Evolutionary conservation across 805 yeast species (phyloP).

Genomic region (Debaryomyces tyrocola): DNA sequence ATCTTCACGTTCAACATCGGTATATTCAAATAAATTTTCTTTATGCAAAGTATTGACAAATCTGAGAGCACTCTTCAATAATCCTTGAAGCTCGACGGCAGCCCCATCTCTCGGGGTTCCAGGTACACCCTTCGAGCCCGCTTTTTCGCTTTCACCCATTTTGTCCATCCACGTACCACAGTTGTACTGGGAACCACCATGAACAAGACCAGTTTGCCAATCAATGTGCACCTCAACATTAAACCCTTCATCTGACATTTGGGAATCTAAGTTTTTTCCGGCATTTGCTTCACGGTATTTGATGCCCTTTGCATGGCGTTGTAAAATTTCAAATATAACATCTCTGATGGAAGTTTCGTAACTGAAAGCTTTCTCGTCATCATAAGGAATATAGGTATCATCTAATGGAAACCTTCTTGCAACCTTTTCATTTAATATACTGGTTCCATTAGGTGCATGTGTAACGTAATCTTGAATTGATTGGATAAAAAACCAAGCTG

Average conservation of each 20-base stretch:
- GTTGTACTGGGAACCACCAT: slow-evolving; percentile 89
- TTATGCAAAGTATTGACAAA: slow-evolving; percentile 65
- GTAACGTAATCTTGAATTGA: slow-evolving; percentile 80
- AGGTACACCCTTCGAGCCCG: slow-evolving; percentile 87
- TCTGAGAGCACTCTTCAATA: slow-evolving; percentile 78
- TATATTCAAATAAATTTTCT: slow-evolving; percentile 56
- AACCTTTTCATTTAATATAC: slow-evolving; percentile 68
- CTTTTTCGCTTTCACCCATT: slow-evolving; percentile 91
- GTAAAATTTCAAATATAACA: slow-evolving; percentile 74
- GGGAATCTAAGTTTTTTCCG: slow-evolving; percentile 82
- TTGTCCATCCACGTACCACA: slow-evolving; percentile 99
- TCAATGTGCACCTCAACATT: slow-evolving; percentile 79
- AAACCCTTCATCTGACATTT: slow-evolving; percentile 91
- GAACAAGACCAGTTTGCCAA: slow-evolving; percentile 84
- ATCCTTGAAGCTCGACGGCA: slow-evolving; percentile 87
- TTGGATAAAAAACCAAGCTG: slow-evolving; percentile 92
- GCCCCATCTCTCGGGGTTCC: slow-evolving; percentile 99
- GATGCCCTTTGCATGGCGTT: slow-evolving; percentile 89
- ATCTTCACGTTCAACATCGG: slow-evolving; percentile 55
- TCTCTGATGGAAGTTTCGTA: slow-evolving; percentile 72
- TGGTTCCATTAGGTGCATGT: slow-evolving; percentile 66
- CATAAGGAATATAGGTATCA: slow-evolving; percentile 69
- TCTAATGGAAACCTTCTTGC: slow-evolving; percentile 86
- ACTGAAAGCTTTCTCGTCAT: slow-evolving; percentile 74
- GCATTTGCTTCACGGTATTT: slow-evolving; percentile 93